Evolutionary conservation across 2,329 filamentous ascomycete species (phyloP), one percentile per base, ranked within the genome.

Genomic region (Colletotrichum magnum): DNA sequence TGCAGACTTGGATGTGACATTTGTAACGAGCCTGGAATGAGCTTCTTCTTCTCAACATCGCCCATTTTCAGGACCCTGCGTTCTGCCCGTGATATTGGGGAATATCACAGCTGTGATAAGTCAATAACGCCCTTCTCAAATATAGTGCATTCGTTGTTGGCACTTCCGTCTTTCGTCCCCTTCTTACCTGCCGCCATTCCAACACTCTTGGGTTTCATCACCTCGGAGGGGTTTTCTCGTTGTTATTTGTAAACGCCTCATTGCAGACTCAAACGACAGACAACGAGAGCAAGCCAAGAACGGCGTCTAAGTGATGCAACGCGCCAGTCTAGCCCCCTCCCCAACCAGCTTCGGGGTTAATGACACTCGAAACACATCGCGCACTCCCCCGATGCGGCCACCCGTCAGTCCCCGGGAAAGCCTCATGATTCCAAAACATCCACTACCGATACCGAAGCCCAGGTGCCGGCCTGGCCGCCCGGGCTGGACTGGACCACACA

Each of bases 401-500:
- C 15, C 45, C 36, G 52, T 53, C 18, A n/a, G 24, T 58, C 36
- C 28, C 53, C 41, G 59, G 45, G 21, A 41, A 53, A 60, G 32
- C 12, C 39, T 41, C 48, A 48, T 52, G n/a, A 21, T 43, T 53
- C 24, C 53, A 36, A 21, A 60, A 18, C 48, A 47, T 50, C 47
- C 26, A 16, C 50, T 32, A 36, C 47, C 47, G 58, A 41, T 18
- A 28, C 21, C 32, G 32, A 36, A 36, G 32, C 32, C 32, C 53
- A 24, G 41, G 26, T 64, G 58, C 47, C 58, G 32, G 39, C 36
- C 41, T n/a, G 39, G 48, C 57, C 16, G 16, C 18, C 47, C 15
- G 50, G 64, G 53, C 52, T 41, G 48, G 60, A 60, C 60, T 64
- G 18, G 58, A 58, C 53, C 59, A 53, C 26, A 45, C 58, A 28